Base-by-base conservation (phyloP, 1,139 yeast species). In the Protomyces lactucae-debilis region DNA sequence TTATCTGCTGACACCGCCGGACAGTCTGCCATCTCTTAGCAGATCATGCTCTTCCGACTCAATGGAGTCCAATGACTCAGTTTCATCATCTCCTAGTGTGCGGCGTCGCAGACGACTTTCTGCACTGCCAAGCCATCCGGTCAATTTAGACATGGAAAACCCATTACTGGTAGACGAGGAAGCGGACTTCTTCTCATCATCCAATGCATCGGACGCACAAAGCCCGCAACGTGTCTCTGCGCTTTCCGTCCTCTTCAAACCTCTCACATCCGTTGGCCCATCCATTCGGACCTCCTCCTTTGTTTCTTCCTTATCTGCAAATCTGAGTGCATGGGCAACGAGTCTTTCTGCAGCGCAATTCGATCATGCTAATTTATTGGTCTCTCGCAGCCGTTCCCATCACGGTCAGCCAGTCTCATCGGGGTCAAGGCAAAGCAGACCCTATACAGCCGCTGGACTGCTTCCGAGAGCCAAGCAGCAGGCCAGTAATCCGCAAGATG, bases 1-100 rank as follows among this genome's bases (percentile, higher is more conserved):
- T 5, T 59, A 28, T 32, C 45, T 59, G 21, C 25, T 59, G 57
- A 59, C 63, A 18, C 63, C 63, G 6, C 63, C 63, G 5, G 54
- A 52, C 46, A 59, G 63, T 23, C 28, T 59, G 6, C 63, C 63
- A 6, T 35, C 28, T 12, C 52, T 59, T 3, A 23, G 55, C 45
- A 14, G 63, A 43, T 59, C 63, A 8, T 52, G n/a, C 9, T 59
- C 63, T 9, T n/a, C 46, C 25, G 46, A 52, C 32, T 59, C 63
- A 10, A 18, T 59, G 9, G 63, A 52, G 23, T 52, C 63, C 6
- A 37, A n/a, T n/a, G 32, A 28, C 6, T 40, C 52, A 16, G 9
- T 28, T 9, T 12, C 39, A 1, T 52, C 57, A 10, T 52, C 57
- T 21, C 52, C 28, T 9, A 16, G 18, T 25, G 51, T 21, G 3